Evolutionary conservation across 768 basidiomycete genomes (phyloP), one percentile per base, ranked within the genome.

Genomic region (Naganishia onofrii): DNA sequence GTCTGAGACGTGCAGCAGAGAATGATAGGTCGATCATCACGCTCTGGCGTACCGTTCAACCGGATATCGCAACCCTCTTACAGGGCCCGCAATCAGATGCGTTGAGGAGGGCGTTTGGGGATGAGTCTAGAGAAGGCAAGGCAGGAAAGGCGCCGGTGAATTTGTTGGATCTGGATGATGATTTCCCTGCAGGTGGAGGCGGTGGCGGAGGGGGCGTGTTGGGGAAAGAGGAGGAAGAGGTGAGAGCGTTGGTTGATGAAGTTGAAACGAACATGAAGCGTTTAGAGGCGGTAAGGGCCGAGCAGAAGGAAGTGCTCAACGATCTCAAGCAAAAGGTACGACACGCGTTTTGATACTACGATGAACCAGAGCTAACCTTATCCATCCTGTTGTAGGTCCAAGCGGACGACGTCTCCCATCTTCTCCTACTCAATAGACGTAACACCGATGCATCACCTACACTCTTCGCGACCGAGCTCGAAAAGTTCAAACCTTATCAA

Each of bases 241-340:
- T 87, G 72, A 84, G 83, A 26, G 89, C 88, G 80, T 88, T 93
- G 67, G 89, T 93, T 0, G 83, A 83, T 2, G 89, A 90, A 76
- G 89, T 93, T 70, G 90, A 91, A 73, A 89, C 94, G 69, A 83
- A 88, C 58, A 79, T 98, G 19, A 88, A 87, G 31, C 84, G 88
- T 75, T 78, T 98, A 58, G 88, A 86, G 80, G 90, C 92, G 83
- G 89, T 99, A 71, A 85, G 88, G 54, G 87, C 87, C 69, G 95
- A 98, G 82, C 84, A 95, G 58, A 86, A 86, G 13, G 90, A 94
- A 74, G 88, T 93, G 0, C 81, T 98, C 66, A 93, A 91, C 78
- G 96, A 98, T 77, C 83, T 99, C 58, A 99, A 98, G 79, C 94
- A 97, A 53, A 96, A 95, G 87, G 94, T 93, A 66, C 9, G 75